Evolutionary conservation across 2,329 filamentous ascomycete species (phyloP).

Genomic region (Curvularia sp.): DNA sequence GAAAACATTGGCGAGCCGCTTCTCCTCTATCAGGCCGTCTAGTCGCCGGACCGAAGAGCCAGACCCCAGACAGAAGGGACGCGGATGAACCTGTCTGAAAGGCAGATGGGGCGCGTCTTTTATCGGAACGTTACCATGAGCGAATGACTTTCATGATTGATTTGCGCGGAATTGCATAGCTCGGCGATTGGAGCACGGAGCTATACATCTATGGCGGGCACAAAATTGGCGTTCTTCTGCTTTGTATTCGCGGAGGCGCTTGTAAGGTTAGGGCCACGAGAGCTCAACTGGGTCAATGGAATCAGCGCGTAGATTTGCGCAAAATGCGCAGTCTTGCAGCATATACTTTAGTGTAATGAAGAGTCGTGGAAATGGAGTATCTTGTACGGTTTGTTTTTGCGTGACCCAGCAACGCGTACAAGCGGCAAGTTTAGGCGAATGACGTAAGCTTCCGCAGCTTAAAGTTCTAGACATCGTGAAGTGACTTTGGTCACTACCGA

Average conservation of each 20-base stretch:
- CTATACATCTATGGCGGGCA: slow-evolving; percentile 27
- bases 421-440: slow-evolving; percentile 29
- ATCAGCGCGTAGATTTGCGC: slow-evolving; percentile 22
- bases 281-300: slow-evolving; percentile 16
- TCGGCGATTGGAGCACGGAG: slow-evolving; percentile 50
- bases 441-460: slow-evolving; percentile 32
- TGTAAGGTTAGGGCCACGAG: slow-evolving; percentile 20
- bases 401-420: slow-evolving; percentile 7
- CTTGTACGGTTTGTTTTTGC: not conserved
- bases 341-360: slow-evolving; percentile 45
- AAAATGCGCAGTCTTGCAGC: slow-evolving; percentile 27
- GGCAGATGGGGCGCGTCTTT: slow-evolving; percentile 29
- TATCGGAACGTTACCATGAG: slow-evolving; percentile 45
- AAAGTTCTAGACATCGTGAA: slow-evolving; percentile 34
- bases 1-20: slow-evolving; percentile 97
- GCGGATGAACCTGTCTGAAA: slow-evolving; percentile 18
- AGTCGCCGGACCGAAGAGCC: slow-evolving; percentile 34
- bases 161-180: slow-evolving; percentile 46
- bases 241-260: slow-evolving; percentile 26
- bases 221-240: slow-evolving; percentile 43
- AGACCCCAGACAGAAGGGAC: slow-evolving; percentile 22
- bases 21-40: slow-evolving; percentile 74
- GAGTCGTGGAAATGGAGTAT: slow-evolving; percentile 24
- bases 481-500: slow-evolving; percentile 4
- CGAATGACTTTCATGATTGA: slow-evolving; percentile 49